Base-by-base conservation (phyloP, 148 eudicot genomes). In the Dysphania ambrosioides region DNA sequence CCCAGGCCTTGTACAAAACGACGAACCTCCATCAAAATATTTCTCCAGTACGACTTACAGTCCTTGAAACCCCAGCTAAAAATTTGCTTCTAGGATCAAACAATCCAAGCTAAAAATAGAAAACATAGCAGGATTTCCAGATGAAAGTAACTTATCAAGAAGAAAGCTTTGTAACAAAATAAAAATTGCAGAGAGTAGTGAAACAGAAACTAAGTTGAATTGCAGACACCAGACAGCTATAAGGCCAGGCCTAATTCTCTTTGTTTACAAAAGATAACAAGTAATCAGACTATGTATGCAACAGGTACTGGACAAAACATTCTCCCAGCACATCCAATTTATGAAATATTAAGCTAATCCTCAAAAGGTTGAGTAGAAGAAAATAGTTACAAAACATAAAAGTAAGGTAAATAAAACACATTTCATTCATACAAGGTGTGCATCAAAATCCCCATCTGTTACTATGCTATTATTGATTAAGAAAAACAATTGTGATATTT, bases 1-100 rank as follows among this genome's bases (percentile, higher is more conserved):
- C 98, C 98, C 85, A 95, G 87, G 67, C 97, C 98, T 90, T 95
- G 98, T 71, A 95, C 98, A 82, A 95, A 92, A 89, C 98, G n/a
- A n/a, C n/a, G n/a, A n/a, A n/a, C n/a, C n/a, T n/a, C n/a, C n/a
- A n/a, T n/a, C n/a, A n/a, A n/a, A n/a, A n/a, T n/a, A n/a, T n/a
- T n/a, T n/a, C n/a, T n/a, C n/a, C n/a, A n/a, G n/a, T n/a, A n/a
- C n/a, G n/a, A n/a, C n/a, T n/a, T n/a, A n/a, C n/a, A n/a, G n/a
- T n/a, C n/a, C n/a, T n/a, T n/a, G n/a, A n/a, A n/a, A n/a, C n/a
- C n/a, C n/a, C n/a, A n/a, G n/a, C n/a, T n/a, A n/a, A n/a, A n/a
- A n/a, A n/a, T n/a, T n/a, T n/a, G n/a, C n/a, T n/a, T n/a, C n/a
- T n/a, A n/a, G n/a, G n/a, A n/a, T n/a, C n/a, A n/a, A n/a, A n/a